These are phyloP conservation scores for Lepiota venenata DNA, from an alignment of 768 basidiomycete genomes.

Conservation along the genomic window DNA sequence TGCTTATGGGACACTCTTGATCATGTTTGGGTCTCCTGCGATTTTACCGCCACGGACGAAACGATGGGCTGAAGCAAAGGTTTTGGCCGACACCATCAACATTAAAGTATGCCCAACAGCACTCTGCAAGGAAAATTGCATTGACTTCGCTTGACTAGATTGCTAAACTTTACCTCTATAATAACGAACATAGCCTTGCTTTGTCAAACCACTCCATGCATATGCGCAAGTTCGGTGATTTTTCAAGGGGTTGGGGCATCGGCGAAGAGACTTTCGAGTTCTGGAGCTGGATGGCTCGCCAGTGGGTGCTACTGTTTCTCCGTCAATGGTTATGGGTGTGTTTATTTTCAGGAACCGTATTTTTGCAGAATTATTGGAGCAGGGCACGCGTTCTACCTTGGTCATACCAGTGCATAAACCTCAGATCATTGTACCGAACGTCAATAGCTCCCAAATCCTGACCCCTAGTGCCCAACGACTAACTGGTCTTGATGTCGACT, in stretches of 20 bases:
- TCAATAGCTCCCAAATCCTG: constrained; percentile 17
- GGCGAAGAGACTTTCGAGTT: constrained; percentile 96
- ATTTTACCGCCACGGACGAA: constrained; percentile 91
- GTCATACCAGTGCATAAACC: constrained; percentile 60
- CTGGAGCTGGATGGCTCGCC: constrained; percentile 95
- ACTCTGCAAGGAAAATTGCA: background rate
- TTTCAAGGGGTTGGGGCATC: constrained; percentile 91
- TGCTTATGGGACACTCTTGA: constrained; percentile 76
- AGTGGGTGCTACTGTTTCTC: constrained; percentile 47
- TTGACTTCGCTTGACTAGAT: constrained; percentile 47
- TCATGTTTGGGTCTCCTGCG: constrained; percentile 87
- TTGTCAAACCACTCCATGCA: constrained; percentile 84
- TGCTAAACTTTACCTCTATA: constrained; percentile 88
- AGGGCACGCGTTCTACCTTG: constrained; percentile 65
- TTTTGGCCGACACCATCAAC: constrained; percentile 90
- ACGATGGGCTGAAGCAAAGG: constrained; percentile 98
- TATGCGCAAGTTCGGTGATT: constrained; percentile 78
- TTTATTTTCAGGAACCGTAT: constrained; percentile 67
- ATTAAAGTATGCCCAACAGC: constrained; percentile 59
- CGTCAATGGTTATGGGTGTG: background rate
- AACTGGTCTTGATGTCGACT: constrained; percentile 49
- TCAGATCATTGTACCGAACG: constrained; percentile 22
- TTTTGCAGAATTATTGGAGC: constrained; percentile 87
- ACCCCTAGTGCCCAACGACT: constrained; percentile 16
- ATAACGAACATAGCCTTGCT: constrained; percentile 78